Conservation (phyloP, 225 moss, liverwort and hornwort genomes). For the Bryoerythrophyllum caledonicum region DNA sequence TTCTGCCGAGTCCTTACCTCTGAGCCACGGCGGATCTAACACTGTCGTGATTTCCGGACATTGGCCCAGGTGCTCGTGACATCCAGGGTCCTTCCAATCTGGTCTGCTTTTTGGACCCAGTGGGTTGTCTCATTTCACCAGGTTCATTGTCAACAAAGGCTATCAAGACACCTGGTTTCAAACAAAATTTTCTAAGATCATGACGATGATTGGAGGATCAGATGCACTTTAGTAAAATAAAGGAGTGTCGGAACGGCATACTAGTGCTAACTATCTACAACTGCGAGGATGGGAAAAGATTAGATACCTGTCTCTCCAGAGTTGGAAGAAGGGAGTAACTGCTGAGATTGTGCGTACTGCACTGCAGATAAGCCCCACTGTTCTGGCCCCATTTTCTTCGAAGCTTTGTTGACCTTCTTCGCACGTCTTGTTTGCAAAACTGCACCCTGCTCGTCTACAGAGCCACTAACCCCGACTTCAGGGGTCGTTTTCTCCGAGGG, state of each 20-base stretch:
- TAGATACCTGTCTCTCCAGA: constrained; percentile 23
- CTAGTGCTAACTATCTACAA: no score
- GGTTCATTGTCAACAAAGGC: constrained; percentile 2
- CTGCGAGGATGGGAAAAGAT: background rate
- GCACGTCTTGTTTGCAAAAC: constrained; percentile 14
- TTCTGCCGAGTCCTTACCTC: constrained; percentile 7
- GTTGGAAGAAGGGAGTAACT: constrained; percentile 13
- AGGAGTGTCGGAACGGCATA: background rate
- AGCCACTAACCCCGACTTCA: constrained; percentile 16
- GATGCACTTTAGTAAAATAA: background rate
- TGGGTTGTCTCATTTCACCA: constrained; percentile 18
- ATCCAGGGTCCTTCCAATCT: constrained; percentile 12
- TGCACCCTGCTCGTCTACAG: constrained; percentile 11
- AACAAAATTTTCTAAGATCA: background rate
- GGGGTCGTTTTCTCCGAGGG: background rate
- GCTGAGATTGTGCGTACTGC: constrained; percentile 35
- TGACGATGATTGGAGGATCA: background rate
- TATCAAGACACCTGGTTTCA: constrained; percentile 18
- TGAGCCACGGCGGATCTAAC: constrained; percentile 20
- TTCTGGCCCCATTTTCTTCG: constrained; percentile 31
- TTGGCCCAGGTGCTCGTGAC: constrained; percentile 15
- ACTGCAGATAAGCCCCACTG: constrained; percentile 38
- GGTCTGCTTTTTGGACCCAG: constrained; percentile 10
- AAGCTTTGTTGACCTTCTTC: constrained; percentile 19
- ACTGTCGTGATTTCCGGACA: constrained; percentile 4